phyloP scores from a whole-genome alignment of 78 protist genomes.

The Dictyostelium citrinum region DNA sequence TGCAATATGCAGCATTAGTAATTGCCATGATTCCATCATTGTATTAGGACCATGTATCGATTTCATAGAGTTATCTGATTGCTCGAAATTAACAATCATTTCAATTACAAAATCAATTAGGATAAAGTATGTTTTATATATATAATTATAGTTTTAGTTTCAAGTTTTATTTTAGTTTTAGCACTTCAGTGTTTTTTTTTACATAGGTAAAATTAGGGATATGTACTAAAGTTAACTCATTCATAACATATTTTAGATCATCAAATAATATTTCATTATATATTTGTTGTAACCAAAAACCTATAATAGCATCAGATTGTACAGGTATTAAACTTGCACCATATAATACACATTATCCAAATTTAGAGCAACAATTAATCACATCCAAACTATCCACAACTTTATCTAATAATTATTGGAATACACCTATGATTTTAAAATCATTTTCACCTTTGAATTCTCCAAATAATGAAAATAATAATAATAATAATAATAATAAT shows the following conservation, averaged over 20 bases:
- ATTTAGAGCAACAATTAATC: constrained; percentile 18
- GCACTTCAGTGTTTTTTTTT: no score
- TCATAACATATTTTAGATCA: no score
- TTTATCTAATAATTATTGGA: constrained; percentile 29
- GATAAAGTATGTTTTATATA: constrained; percentile 19
- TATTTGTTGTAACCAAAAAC: constrained; percentile 65
- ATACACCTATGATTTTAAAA: constrained; percentile 19
- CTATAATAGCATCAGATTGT: constrained; percentile 59
- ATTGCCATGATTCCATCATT: constrained; percentile 55
- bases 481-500: not conserved
- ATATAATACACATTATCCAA: constrained; percentile 71
- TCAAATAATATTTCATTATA: constrained; percentile 23
- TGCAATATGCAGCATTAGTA: not conserved
- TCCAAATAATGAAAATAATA: not conserved
- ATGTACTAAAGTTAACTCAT: no score
- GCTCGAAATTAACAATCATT: constrained; percentile 42
- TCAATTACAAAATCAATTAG: constrained; percentile 52
- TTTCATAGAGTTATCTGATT: constrained; percentile 31
- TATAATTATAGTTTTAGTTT: no score
- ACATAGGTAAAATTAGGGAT: no score
- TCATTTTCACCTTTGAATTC: not conserved
- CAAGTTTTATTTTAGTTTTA: no score
- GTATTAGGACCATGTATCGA: constrained; percentile 58
- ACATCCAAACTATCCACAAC: constrained; percentile 16
- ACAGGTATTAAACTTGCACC: constrained; percentile 28